Evolutionary conservation across 495 filamentous ascomycete species (phyloP).

Genomic region (Daldinia bambusicola): DNA sequence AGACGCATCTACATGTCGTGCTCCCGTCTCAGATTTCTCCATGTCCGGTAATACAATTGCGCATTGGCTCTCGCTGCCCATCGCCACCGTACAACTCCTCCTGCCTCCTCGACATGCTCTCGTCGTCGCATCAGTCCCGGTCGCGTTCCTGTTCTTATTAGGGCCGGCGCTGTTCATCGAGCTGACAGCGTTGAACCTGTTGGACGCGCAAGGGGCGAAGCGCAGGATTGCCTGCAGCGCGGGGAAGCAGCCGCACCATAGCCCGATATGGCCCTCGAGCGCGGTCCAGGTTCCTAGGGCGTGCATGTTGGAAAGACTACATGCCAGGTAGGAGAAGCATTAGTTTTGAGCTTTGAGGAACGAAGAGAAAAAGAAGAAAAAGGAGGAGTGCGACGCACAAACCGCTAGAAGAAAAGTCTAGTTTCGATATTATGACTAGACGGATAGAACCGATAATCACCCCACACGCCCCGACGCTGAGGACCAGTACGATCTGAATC

Average conservation of each 20-base stretch:
- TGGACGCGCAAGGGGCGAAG: constrained; percentile 9
- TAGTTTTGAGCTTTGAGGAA: constrained; percentile 6
- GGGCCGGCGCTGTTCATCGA: constrained; percentile 5
- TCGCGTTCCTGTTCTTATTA: neutral
- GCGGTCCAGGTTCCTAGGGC: constrained; percentile 49
- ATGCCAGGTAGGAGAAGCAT: neutral
- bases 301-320: constrained; percentile 43
- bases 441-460: constrained; percentile 46
- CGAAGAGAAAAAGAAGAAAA: neutral
- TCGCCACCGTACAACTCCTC: neutral
- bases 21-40: neutral
- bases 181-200: constrained; percentile 37
- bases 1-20: constrained; percentile 11
- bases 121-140: constrained; percentile 1
- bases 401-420: constrained; percentile 21
- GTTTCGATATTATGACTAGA: constrained; percentile 32
- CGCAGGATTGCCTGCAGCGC: constrained; percentile 48
- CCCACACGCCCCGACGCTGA: constrained; percentile 47
- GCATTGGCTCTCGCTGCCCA: constrained; percentile 37
- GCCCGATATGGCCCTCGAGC: constrained; percentile 49
- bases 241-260: constrained; percentile 51
- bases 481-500: constrained; percentile 47
- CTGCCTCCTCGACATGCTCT: constrained; percentile 9
- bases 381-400: constrained; percentile 24
- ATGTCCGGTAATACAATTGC: constrained; percentile 30